A percentile compares a stretch with the other conserved stretches of the same genome.
Evolutionary conservation across 2,329 filamentous ascomycete species (phyloP).

Genomic region (Trichophyton verrucosum): DNA sequence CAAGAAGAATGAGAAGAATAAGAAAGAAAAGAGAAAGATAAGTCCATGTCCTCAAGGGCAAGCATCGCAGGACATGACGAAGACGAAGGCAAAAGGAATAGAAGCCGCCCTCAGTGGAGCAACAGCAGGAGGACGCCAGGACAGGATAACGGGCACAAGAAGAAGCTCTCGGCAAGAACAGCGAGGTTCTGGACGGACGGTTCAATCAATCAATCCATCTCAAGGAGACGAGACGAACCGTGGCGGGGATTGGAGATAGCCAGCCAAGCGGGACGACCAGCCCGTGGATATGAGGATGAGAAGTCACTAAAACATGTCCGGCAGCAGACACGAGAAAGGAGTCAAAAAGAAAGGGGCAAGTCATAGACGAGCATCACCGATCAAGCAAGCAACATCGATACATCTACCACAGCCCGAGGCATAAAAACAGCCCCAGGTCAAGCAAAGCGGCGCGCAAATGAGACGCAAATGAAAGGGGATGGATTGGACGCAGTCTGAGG

Average conservation of each 20-base stretch:
- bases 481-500: slow-evolving; percentile 1
- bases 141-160: background rate
- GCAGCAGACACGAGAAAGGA: slow-evolving; percentile 2
- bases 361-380: slow-evolving; percentile 1
- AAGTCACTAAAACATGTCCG: slow-evolving; percentile 3
- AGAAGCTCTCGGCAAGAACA: slow-evolving; percentile 2
- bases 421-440: background rate
- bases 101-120: background rate
- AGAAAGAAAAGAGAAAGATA: background rate
- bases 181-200: background rate
- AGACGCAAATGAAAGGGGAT: slow-evolving; percentile 4
- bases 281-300: background rate
- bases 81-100: slow-evolving; percentile 3
- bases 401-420: background rate
- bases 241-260: slow-evolving; percentile 2
- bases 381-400: background rate
- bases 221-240: slow-evolving; percentile 1
- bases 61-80: slow-evolving; percentile 5
- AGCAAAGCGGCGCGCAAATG: slow-evolving; percentile 3
- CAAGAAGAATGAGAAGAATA: background rate
- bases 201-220: background rate
- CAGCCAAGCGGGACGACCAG: slow-evolving; percentile 4
- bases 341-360: slow-evolving; percentile 2
- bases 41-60: slow-evolving; percentile 2
- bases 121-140: background rate